Evolutionary conservation across 2,329 filamentous ascomycete species (phyloP).

Genomic region (Chrysoporthe cubensis): DNA sequence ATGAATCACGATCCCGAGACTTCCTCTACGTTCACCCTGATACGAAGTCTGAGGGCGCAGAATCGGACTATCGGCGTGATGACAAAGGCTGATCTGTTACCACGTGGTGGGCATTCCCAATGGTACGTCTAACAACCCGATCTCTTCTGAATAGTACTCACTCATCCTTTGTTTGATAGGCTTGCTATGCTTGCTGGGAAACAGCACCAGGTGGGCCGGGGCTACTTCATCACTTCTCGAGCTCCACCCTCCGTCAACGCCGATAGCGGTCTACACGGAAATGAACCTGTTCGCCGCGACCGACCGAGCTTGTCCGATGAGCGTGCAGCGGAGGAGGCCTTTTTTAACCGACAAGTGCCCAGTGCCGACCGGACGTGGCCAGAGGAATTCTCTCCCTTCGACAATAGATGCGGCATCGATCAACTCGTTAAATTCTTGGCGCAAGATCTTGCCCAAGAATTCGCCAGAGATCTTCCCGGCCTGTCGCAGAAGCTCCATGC

Average conservation of each 20-base stretch:
- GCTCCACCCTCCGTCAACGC: constrained; percentile 46
- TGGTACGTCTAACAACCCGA: constrained; percentile 46
- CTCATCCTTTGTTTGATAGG: neutral
- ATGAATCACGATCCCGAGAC: constrained; percentile 81
- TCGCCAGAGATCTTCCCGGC: constrained; percentile 48
- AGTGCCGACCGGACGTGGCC: constrained; percentile 49
- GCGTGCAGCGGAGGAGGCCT: constrained; percentile 53
- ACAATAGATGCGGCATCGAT: constrained; percentile 56
- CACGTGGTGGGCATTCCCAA: constrained; percentile 54
- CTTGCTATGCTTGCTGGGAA: constrained; percentile 54
- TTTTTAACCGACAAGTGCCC: constrained; percentile 46
- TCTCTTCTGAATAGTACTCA: neutral
- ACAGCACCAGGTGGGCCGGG: constrained; percentile 68
- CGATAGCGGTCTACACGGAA: constrained; percentile 35
- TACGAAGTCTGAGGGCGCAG: constrained; percentile 60
- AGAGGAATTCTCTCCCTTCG: constrained; percentile 49
- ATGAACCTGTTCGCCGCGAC: constrained; percentile 45
- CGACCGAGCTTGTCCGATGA: constrained; percentile 45
- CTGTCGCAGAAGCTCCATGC: constrained; percentile 56
- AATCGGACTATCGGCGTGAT: constrained; percentile 73
- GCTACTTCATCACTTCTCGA: constrained; percentile 78
- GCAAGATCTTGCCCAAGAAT: constrained; percentile 56
- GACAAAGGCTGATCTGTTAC: constrained; percentile 80
- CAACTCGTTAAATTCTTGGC: constrained; percentile 58
- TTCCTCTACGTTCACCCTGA: constrained; percentile 69